phyloP scores from a whole-genome alignment of 768 basidiomycete genomes.

The Heimioporus sp. region DNA sequence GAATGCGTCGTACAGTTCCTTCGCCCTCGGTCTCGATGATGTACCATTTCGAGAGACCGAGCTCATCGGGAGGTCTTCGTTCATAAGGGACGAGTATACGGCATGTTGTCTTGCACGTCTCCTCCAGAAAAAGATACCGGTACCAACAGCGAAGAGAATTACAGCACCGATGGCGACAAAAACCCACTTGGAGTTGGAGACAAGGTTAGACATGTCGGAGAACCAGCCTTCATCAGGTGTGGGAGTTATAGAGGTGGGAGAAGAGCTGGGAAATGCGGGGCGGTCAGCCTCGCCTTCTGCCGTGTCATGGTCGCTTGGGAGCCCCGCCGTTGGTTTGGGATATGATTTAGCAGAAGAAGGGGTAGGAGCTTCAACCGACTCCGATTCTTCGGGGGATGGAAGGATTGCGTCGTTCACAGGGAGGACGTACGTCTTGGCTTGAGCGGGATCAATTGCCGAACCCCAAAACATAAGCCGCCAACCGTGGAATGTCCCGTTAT shows the following conservation, averaged over 20 bases:
- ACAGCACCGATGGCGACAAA: constrained; percentile 84
- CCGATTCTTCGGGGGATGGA: constrained; percentile 44
- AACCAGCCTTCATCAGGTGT: constrained; percentile 86
- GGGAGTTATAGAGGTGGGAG: constrained; percentile 41
- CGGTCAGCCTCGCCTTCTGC: constrained; percentile 78
- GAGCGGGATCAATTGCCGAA: constrained; percentile 68
- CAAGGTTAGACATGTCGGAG: constrained; percentile 68
- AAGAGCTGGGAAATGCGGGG: constrained; percentile 58
- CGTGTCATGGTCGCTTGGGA: constrained; percentile 83
- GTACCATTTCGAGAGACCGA: constrained; percentile 47
- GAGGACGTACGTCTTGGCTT: constrained; percentile 61
- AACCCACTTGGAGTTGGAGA: constrained; percentile 84
- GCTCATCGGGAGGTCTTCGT: constrained; percentile 77
- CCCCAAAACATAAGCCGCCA: constrained; percentile 97
- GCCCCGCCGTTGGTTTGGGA: constrained; percentile 81
- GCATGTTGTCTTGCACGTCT: constrained; percentile 44
- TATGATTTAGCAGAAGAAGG: constrained; percentile 56
- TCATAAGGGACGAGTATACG: constrained; percentile 60
- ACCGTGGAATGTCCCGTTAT: constrained; percentile 72
- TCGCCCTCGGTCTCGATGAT: constrained; percentile 52
- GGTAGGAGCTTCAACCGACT: constrained; percentile 37
- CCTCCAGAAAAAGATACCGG: constrained; percentile 78
- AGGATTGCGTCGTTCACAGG: constrained; percentile 50
- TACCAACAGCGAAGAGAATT: constrained; percentile 65
- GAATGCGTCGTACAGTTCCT: constrained; percentile 96